phyloP scores from a whole-genome alignment of 305 asterid species.

The Solanum hybrid region DNA sequence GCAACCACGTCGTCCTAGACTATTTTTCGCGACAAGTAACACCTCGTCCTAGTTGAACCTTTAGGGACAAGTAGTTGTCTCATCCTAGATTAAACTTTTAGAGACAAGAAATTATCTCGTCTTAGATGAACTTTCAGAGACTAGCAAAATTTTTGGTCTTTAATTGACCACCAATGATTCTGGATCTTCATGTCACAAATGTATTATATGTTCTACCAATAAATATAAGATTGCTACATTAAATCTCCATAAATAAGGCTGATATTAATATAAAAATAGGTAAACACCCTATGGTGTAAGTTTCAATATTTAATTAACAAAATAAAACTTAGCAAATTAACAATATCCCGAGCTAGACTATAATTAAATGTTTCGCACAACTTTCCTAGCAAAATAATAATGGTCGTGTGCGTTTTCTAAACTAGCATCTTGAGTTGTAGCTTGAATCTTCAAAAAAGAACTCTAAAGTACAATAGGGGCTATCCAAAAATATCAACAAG shows the following conservation, averaged over 20 bases:
- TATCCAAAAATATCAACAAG: neutral
- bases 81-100: neutral
- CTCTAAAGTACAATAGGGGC: neutral
- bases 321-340: neutral
- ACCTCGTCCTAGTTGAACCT: neutral
- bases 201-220: no score
- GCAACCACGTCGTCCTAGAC: neutral
- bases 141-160: neutral
- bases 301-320: neutral
- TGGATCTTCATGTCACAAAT: no score
- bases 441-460: neutral
- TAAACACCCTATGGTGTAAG: neutral
- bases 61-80: neutral
- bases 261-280: neutral
- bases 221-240: no score
- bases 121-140: neutral
- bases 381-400: neutral
- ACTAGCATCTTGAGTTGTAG: neutral
- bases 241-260: no score
- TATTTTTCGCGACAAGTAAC: neutral
- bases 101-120: neutral
- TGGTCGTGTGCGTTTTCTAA: neutral
- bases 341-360: neutral
- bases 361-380: neutral
- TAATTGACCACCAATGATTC: neutral